Evolutionary conservation across 2,329 filamentous ascomycete genomes (phyloP).

Genomic region (Alternaria infectoria): DNA sequence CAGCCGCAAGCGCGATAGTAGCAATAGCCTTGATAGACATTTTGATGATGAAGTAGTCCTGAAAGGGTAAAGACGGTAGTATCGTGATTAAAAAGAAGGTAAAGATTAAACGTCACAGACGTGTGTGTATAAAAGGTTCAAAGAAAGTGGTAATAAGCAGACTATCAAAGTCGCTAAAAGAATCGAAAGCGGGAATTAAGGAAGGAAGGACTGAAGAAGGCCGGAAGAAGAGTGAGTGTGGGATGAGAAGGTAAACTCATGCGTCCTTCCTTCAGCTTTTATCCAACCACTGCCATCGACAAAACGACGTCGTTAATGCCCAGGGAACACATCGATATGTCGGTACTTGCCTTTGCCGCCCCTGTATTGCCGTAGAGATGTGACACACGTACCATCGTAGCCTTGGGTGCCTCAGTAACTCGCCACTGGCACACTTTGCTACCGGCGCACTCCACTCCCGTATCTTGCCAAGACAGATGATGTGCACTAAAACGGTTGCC

Average conservation of each 20-base stretch:
- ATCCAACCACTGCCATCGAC: slow-evolving; percentile 17
- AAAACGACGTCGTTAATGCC: background rate
- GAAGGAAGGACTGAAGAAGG: slow-evolving; percentile 20
- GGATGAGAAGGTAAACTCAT: slow-evolving; percentile 20
- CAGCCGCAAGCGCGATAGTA: slow-evolving; percentile 40
- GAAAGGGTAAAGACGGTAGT: slow-evolving; percentile 8
- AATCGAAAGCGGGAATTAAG: slow-evolving; percentile 33
- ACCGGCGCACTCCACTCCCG: slow-evolving; percentile 26
- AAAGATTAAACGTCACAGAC: slow-evolving; percentile 43
- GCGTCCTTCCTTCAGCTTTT: slow-evolving; percentile 35
- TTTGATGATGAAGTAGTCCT: slow-evolving; percentile 12
- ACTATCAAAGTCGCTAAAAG: slow-evolving; percentile 46
- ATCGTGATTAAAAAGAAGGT: slow-evolving; percentile 32
- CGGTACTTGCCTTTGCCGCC: slow-evolving; percentile 13
- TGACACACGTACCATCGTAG: slow-evolving; percentile 19
- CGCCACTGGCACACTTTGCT: slow-evolving; percentile 6
- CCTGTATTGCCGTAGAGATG: slow-evolving; percentile 17
- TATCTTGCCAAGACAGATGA: slow-evolving; percentile 30
- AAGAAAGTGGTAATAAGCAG: slow-evolving; percentile 30
- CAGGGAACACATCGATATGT: slow-evolving; percentile 4
- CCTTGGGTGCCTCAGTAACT: background rate
- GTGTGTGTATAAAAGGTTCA: slow-evolving; percentile 32
- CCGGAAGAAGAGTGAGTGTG: slow-evolving; percentile 25
- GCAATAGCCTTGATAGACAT: slow-evolving; percentile 39
- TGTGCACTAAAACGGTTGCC: slow-evolving; percentile 31